Evolutionary conservation across 805 yeast genomes (phyloP).

Genomic region (Saccharomyces cerevisiae): DNA sequence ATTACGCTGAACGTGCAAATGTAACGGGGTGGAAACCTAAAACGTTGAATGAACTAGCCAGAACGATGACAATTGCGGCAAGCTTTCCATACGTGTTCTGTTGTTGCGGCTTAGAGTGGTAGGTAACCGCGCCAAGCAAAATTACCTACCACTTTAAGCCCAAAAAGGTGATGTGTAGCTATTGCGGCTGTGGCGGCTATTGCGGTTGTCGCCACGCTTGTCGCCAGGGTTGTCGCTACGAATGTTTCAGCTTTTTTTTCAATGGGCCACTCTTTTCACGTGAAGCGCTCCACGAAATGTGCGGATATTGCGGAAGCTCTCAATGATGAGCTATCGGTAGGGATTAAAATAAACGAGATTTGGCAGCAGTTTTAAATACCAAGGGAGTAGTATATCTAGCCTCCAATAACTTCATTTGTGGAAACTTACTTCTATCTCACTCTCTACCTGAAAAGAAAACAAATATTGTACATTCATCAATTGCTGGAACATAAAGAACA

Average conservation of each 20-base stretch:
- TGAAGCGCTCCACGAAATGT: background rate
- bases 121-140: background rate
- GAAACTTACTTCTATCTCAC: background rate
- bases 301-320: background rate
- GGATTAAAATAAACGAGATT: background rate
- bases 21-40: background rate
- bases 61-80: background rate
- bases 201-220: background rate
- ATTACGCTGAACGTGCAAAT: background rate
- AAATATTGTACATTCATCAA: background rate
- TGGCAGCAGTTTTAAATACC: background rate
- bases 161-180: background rate
- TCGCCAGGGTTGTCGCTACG: background rate
- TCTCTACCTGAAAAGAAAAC: background rate
- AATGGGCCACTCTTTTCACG: background rate
- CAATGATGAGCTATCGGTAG: background rate
- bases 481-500: background rate
- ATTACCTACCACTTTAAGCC: background rate
- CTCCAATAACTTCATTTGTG: background rate
- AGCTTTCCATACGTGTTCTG: background rate
- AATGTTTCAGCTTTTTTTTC: background rate
- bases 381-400: background rate
- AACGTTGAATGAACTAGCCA: background rate
- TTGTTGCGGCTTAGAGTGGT: background rate
- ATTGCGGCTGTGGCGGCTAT: background rate